These are phyloP conservation scores for Carex sylvatica DNA, from an alignment of 202 grass and related monocot genomes.

Conservation along the genomic window DNA sequence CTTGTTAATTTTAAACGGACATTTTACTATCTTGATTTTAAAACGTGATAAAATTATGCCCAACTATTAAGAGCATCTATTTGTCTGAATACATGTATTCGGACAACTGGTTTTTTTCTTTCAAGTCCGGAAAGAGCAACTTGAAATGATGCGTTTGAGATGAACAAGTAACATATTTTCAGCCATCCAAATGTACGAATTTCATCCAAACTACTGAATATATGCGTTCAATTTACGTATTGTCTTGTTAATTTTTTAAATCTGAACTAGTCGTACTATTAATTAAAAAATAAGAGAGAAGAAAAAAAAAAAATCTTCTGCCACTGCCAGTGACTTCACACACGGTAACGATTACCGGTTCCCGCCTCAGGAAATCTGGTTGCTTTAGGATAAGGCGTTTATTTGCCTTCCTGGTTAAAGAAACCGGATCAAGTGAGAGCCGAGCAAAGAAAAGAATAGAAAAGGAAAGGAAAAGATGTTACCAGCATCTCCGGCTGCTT, in stretches of 20 bases:
- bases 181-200: too few species aligned
- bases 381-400: conserved; percentile 10
- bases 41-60: neutral
- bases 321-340: neutral
- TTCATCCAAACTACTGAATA: too few species aligned
- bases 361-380: neutral
- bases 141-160: too few species aligned
- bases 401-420: neutral
- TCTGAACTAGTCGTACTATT: too few species aligned
- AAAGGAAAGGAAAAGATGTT: conserved; percentile 31
- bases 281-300: too few species aligned
- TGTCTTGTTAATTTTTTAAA: too few species aligned
- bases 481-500: conserved; percentile 30
- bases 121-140: too few species aligned
- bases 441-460: neutral
- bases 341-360: neutral
- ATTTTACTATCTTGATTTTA: too few species aligned
- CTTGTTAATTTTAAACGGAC: too few species aligned
- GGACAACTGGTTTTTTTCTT: too few species aligned
- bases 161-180: too few species aligned
- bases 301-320: neutral
- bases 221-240: too few species aligned
- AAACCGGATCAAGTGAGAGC: conserved; percentile 14
- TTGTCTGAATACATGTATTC: neutral
- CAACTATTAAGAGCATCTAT: neutral